These are phyloP conservation scores for Botryotinia calthae DNA, from an alignment of 2,329 filamentous ascomycete genomes.

Conservation along the genomic window DNA sequence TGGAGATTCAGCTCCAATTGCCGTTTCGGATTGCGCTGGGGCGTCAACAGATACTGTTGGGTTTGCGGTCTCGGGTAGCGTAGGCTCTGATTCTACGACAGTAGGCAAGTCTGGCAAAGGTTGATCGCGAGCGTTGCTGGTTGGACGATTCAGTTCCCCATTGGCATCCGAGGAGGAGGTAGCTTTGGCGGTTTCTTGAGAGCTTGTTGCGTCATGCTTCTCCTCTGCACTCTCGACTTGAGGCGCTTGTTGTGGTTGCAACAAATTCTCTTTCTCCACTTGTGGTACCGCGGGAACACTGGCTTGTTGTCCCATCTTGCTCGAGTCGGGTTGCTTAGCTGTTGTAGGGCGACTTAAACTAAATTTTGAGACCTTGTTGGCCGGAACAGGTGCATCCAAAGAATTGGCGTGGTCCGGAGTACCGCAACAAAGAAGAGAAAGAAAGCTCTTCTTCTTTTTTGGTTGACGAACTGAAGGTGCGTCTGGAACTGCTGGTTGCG, in stretches of 20 bases:
- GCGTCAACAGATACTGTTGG: constrained; percentile 25
- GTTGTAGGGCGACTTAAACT: constrained; percentile 38
- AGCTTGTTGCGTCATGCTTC: constrained; percentile 21
- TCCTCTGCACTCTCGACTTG: constrained; percentile 25
- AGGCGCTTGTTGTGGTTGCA: constrained; percentile 26
- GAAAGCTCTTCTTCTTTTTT: constrained; percentile 44
- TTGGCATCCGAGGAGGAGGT: constrained; percentile 25
- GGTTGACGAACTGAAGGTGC: constrained; percentile 33
- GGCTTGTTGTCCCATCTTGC: constrained; percentile 25
- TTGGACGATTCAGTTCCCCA: constrained; percentile 27
- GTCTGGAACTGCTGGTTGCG: constrained; percentile 36
- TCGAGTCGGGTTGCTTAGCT: constrained; percentile 35
- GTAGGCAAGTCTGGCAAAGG: constrained; percentile 36
- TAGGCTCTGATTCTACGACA: constrained; percentile 33
- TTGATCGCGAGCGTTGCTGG: constrained; percentile 32
- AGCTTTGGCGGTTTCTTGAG: constrained; percentile 19
- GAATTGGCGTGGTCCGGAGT: constrained; percentile 42
- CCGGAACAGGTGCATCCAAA: constrained; percentile 44
- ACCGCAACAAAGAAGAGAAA: constrained; percentile 51
- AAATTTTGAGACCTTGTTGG: constrained; percentile 46
- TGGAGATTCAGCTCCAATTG: background rate
- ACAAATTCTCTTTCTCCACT: constrained; percentile 35
- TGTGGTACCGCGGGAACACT: constrained; percentile 23
- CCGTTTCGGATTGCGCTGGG: constrained; percentile 11
- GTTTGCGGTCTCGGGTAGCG: constrained; percentile 28